Base-by-base conservation (phyloP, 2,329 filamentous ascomycete genomes). In the Aaosphaeria arxii region DNA sequence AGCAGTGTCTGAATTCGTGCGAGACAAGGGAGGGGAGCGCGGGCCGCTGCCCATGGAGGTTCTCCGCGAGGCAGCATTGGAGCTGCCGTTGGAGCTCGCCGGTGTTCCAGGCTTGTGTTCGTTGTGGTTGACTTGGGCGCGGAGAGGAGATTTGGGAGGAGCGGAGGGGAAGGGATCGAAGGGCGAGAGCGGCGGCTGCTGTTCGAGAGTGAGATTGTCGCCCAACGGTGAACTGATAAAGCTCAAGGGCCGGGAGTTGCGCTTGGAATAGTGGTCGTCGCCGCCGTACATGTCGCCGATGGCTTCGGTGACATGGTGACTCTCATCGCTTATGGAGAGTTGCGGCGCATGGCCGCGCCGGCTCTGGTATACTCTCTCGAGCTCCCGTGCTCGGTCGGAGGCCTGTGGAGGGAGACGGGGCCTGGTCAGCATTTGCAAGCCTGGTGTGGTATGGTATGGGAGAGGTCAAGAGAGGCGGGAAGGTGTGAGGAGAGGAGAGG, bases 231-330 rank as follows among this genome's bases (percentile, higher is more conserved):
- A 75, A 42, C 77, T 78, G 58, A 91, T 78, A 72, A 90, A 94
- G 74, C 88, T 92, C 61, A 91, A 72, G 33, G 88, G 88, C 41
- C 87, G 83, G 38, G 77, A 82, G 58, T 83, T 80, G 61, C 76
- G 74, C 58, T 72, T 76, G 60, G 70, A 54, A 52, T 66, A 72
- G 58, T 79, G 73, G 61, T 89, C 82, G 61, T 89, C 82, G 66
- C 90, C 87, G 62, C 88, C 89, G 72, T 96, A 96, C 72, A 95
- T 82, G 61, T 91, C 91, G 45, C 89, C 89, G 71, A 96, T 95
- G 50, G 90, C 88, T 71, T 96, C 91, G 48, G 91, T 96, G 67
- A 96, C 89, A 81, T 96, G 91, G 74, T 96, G 90, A 73, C 82
- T 90, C 52, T 91, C 88, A 73, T 96, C 91, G 70, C 88, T 94